Evolutionary conservation across 805 yeast species (phyloP), one percentile per base, ranked within the genome.

Genomic region (Jamesozyma piceae): DNA sequence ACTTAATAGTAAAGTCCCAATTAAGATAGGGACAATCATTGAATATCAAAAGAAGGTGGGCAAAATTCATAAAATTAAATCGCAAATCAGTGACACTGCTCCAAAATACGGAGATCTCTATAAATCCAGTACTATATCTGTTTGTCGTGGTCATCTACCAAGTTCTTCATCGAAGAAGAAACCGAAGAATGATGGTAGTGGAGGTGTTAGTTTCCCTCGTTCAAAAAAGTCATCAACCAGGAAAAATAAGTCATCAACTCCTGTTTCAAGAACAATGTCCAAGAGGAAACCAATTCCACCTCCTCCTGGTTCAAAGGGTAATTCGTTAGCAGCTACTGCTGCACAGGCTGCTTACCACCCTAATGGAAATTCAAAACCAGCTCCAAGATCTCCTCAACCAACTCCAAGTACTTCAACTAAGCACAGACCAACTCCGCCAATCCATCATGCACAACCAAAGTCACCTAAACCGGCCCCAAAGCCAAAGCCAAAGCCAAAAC

Each of bases 1-100:
- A 47, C 48, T 80, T 39, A 77, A 79, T 52, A 71, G 72, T 14
- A 71, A 74, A 0, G 65, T 87, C 38, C 68, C 72, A 2, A 73
- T 92, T 37, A 73, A 71, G 35, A 73, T 92, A 48, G 89, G 82
- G 2, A 74, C 83, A 3, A 74, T 83, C 0, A 74, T 92, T 44
- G 74, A 76, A 47, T 92, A 92, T 64, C 85, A 82, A 65, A 92
- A 90, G 73, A 92, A 92, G 61, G 87, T 96, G 1, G 95, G 95
- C 2, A 80, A 77, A 60, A 56, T 70, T 21, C 92, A 88, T 47
- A 61, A 73, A 8, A 82, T 92, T 51, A 88, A 84, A 61, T 77
- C 82, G 55, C 76, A 72, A 40, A 61, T 72, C 33, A 82, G 81
- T 37, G 71, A 69, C 11, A 58, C 75, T n/a, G 80, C 82, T 24